Evolutionary conservation across 352 stramenopile genomes (phyloP).

Genomic region (Phytophthora uliginosa): DNA sequence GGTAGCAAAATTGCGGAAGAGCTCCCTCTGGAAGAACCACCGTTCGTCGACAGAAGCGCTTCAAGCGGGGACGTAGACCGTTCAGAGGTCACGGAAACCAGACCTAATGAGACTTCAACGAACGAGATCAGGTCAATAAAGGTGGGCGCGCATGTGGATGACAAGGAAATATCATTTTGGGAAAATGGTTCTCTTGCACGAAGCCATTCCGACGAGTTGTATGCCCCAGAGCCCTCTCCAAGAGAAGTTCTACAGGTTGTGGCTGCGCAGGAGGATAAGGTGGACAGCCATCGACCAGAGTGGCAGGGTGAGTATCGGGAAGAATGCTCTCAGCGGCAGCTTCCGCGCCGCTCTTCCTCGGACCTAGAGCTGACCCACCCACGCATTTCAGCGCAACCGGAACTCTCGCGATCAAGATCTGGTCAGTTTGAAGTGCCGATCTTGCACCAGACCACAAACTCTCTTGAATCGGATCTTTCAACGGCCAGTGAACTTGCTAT

Average conservation of each 20-base stretch:
- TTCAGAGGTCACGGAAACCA: background rate
- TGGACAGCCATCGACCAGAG: background rate
- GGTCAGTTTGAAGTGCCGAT: conserved; percentile 1
- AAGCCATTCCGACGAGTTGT: conserved; percentile 11
- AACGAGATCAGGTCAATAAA: conserved; percentile 12
- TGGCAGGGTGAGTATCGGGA: conserved; percentile 13
- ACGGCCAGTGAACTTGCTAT: conserved; percentile 7
- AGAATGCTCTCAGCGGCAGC: conserved; percentile 5
- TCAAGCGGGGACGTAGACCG: background rate
- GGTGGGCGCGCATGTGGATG: background rate
- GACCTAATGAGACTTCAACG: background rate
- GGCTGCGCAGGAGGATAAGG: background rate
- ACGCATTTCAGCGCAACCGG: background rate
- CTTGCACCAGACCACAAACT: conserved; percentile 6
- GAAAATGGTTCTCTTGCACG: conserved; percentile 1
- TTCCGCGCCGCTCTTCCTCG: conserved; percentile 11
- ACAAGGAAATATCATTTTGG: background rate
- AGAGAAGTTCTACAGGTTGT: conserved; percentile 1
- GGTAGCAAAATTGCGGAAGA: background rate
- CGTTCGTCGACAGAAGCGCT: background rate
- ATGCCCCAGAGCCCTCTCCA: background rate
- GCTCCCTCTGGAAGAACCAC: background rate
- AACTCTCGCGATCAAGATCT: conserved; percentile 3
- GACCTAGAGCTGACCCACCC: conserved; percentile 6
- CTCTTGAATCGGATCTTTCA: conserved; percentile 32